Evolutionary conservation across 805 yeast genomes (phyloP).

Genomic region (Kurtzmaniella fragi): DNA sequence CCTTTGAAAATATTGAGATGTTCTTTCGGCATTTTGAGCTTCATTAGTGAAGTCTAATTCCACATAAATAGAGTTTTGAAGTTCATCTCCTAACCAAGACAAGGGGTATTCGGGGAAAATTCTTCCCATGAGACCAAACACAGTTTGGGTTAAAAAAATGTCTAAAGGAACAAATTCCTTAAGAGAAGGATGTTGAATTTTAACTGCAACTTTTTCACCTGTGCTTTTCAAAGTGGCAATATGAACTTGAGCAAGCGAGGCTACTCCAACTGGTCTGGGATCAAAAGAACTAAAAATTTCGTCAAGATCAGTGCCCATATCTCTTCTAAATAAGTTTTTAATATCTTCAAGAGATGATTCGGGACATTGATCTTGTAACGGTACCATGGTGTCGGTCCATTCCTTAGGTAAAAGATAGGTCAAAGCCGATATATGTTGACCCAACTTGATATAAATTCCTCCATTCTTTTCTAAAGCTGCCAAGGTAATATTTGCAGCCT

Average conservation of each 20-base stretch:
- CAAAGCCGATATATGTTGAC: slow-evolving; percentile 91
- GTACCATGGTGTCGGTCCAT: slow-evolving; percentile 95
- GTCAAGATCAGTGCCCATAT: slow-evolving; percentile 54
- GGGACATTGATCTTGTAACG: slow-evolving; percentile 89
- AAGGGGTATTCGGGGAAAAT: slow-evolving; percentile 93
- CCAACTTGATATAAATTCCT: slow-evolving; percentile 89
- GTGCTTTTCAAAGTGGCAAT: slow-evolving; percentile 54
- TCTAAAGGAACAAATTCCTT: slow-evolving; percentile 89
- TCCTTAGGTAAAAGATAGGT: slow-evolving; percentile 86
- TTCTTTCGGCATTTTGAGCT: slow-evolving; percentile 72
- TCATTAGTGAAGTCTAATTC: slow-evolving; percentile 87
- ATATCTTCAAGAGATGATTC: slow-evolving; percentile 68
- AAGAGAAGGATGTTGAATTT: slow-evolving; percentile 88
- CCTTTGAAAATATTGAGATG: slow-evolving; percentile 59
- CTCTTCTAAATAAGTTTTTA: slow-evolving; percentile 57
- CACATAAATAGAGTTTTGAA: slow-evolving; percentile 79
- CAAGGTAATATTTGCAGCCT: slow-evolving; percentile 76
- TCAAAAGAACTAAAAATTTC: slow-evolving; percentile 67
- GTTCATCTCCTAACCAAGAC: slow-evolving; percentile 93
- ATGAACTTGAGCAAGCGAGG: slow-evolving; percentile 96
- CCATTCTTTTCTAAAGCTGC: slow-evolving; percentile 80
- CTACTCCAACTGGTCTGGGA: slow-evolving; percentile 83
- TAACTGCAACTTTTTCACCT: slow-evolving; percentile 83
- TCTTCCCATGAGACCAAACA: slow-evolving; percentile 65
- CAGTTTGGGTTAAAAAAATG: slow-evolving; percentile 68